Percentiles rank a stretch among this genome's conserved stretches.
phyloP scores from a whole-genome alignment of 805 yeast species.

The Millerozyma miso region DNA sequence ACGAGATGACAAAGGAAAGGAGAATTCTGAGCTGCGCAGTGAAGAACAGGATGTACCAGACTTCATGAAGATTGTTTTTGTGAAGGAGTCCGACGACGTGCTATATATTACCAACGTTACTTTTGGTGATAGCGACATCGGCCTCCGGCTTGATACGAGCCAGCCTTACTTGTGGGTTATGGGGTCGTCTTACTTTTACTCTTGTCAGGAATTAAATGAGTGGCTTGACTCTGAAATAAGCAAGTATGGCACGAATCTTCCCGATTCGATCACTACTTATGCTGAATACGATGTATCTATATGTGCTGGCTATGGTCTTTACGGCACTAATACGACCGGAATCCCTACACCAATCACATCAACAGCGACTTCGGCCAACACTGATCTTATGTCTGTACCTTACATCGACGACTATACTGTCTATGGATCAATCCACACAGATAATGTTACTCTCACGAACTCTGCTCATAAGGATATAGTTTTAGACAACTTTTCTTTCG shows the following conservation, averaged over 20 bases:
- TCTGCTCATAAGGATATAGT: constrained; percentile 8
- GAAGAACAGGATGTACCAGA: too few relatives aligned
- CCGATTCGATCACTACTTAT: constrained; percentile 15
- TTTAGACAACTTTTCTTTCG: constrained; percentile 23
- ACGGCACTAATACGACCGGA: constrained; percentile 8
- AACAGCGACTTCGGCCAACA: constrained; percentile 10
- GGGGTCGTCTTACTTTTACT: constrained; percentile 19
- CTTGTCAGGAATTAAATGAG: constrained; percentile 18
- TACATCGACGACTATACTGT: constrained; percentile 16
- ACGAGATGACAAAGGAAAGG: neutral
- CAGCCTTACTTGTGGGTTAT: constrained; percentile 40
- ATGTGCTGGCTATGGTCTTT: constrained; percentile 29
- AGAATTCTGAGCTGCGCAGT: too few relatives aligned
- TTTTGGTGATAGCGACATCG: constrained; percentile 11
- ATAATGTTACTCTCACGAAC: constrained; percentile 17
- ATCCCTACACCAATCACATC: constrained; percentile 7
- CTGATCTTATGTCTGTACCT: constrained; percentile 18
- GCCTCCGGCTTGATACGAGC: constrained; percentile 26
- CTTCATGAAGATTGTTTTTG: neutral
- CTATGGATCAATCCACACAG: constrained; percentile 6
- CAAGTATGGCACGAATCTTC: constrained; percentile 6
- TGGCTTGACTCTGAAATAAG: constrained; percentile 17
- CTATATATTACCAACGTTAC: constrained; percentile 6
- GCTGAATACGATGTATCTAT: constrained; percentile 17
- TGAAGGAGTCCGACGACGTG: neutral